These are phyloP conservation scores for Termitomyces sp. DNA, from an alignment of 768 basidiomycete genomes.

Conservation along the genomic window DNA sequence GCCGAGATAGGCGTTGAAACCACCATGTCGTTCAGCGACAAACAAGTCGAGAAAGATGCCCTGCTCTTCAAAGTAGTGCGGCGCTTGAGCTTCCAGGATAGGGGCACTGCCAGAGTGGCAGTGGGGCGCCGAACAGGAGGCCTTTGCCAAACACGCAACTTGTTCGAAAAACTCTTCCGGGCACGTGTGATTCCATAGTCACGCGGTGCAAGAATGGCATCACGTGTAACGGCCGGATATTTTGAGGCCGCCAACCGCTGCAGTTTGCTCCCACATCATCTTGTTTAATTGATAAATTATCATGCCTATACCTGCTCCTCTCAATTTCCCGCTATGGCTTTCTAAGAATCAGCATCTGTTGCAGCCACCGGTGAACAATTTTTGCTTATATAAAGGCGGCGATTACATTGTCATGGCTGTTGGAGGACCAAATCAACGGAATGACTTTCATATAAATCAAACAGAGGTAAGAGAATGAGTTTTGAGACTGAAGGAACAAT, in stretches of 20 bases:
- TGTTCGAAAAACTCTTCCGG: constrained; percentile 12
- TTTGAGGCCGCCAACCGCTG: too few species aligned
- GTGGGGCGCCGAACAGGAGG: background rate
- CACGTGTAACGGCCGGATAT: constrained; percentile 11
- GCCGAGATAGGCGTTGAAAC: constrained; percentile 21
- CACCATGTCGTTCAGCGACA: constrained; percentile 23
- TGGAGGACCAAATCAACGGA: constrained; percentile 91
- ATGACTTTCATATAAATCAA: constrained; percentile 94
- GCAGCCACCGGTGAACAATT: constrained; percentile 21
- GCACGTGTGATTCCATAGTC: constrained; percentile 17
- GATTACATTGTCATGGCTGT: constrained; percentile 96
- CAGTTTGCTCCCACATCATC: too few species aligned
- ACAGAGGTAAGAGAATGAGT: constrained; percentile 58
- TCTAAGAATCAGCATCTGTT: constrained; percentile 72
- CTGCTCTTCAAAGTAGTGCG: background rate
- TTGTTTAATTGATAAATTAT: background rate
- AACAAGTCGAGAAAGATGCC: background rate
- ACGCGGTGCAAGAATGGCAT: constrained; percentile 13
- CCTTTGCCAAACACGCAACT: constrained; percentile 10
- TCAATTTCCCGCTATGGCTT: constrained; percentile 92
- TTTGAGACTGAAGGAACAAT: background rate
- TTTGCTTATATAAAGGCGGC: constrained; percentile 35
- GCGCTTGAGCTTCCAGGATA: background rate
- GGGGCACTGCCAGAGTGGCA: background rate
- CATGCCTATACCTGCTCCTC: constrained; percentile 31